Evolutionary conservation across 1,284 basidiomycete species (phyloP).

Genomic region (Pyrrhoderma lamaoense): DNA sequence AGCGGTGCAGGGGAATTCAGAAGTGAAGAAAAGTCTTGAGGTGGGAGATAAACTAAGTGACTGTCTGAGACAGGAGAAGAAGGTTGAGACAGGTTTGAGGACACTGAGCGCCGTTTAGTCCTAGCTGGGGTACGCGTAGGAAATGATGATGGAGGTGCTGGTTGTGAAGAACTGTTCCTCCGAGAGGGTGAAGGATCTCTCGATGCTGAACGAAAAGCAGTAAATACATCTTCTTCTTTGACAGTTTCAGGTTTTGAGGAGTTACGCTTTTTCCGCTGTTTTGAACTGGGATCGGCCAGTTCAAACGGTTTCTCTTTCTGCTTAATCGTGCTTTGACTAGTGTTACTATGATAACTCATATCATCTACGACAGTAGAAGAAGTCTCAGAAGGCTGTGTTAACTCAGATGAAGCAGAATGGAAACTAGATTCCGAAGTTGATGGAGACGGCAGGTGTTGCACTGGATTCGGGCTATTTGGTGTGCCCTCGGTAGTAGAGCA

Average conservation of each 20-base stretch:
- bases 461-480: conserved; percentile 18
- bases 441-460: conserved; percentile 32
- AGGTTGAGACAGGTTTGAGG: conserved; percentile 67
- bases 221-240: conserved; percentile 34
- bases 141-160: conserved; percentile 45
- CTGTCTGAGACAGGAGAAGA: conserved; percentile 46
- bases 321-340: conserved; percentile 47
- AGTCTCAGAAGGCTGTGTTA: conserved; percentile 48
- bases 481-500: conserved; percentile 20
- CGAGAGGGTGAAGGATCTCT: conserved; percentile 17
- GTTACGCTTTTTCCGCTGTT: conserved; percentile 9
- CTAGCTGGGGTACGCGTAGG: conserved; percentile 84
- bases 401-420: conserved; percentile 46
- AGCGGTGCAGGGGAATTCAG: conserved; percentile 67
- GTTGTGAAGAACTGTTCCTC: conserved; percentile 22
- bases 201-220: conserved; percentile 21
- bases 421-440: conserved; percentile 43
- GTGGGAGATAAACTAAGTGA: conserved; percentile 34
- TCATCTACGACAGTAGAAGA: conserved; percentile 35
- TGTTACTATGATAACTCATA: conserved; percentile 35
- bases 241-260: conserved; percentile 35
- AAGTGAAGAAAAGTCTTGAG: conserved; percentile 66
- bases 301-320: conserved; percentile 27
- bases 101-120: conserved; percentile 90
- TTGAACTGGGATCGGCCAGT: conserved; percentile 7